Percentiles rank a stretch among this genome's conserved stretches.
Evolutionary conservation across 78 protist genomes (phyloP).

Genomic region (Isochrysis galbana): DNA sequence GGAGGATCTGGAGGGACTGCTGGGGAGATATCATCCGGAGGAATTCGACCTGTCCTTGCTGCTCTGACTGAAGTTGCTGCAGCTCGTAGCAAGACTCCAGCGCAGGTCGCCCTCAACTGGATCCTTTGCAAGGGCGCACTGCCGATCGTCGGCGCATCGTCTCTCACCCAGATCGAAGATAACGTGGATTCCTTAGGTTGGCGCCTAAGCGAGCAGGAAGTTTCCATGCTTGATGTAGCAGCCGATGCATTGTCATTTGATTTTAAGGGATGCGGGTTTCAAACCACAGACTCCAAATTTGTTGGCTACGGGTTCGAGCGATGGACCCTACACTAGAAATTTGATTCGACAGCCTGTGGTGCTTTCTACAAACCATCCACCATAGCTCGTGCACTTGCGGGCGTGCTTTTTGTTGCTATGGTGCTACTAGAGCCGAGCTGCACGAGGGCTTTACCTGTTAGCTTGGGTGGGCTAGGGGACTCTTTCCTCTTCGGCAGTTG

Average conservation of each 20-base stretch:
- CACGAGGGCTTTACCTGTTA: too few relatives aligned
- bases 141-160: not conserved
- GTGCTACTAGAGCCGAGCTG: too few relatives aligned
- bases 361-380: too few relatives aligned
- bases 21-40: not conserved
- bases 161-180: not conserved
- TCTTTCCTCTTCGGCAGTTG: too few relatives aligned
- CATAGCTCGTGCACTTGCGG: too few relatives aligned
- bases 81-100: not conserved
- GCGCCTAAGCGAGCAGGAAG: not conserved
- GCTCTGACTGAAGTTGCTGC: not conserved
- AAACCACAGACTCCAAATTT: not conserved
- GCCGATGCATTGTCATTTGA: not conserved
- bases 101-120: conserved; percentile 27
- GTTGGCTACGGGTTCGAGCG: conserved; percentile 31
- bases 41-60: not conserved
- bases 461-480: too few relatives aligned
- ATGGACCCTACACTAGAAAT: not conserved
- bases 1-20: not conserved
- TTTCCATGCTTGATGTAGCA: not conserved
- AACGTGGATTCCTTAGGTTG: conserved; percentile 25
- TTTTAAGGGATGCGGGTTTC: not conserved
- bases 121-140: not conserved
- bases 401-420: too few relatives aligned
- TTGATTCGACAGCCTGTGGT: too few relatives aligned